Conservation (phyloP, 768 basidiomycete genomes). For the Amanita pallidorosea region DNA sequence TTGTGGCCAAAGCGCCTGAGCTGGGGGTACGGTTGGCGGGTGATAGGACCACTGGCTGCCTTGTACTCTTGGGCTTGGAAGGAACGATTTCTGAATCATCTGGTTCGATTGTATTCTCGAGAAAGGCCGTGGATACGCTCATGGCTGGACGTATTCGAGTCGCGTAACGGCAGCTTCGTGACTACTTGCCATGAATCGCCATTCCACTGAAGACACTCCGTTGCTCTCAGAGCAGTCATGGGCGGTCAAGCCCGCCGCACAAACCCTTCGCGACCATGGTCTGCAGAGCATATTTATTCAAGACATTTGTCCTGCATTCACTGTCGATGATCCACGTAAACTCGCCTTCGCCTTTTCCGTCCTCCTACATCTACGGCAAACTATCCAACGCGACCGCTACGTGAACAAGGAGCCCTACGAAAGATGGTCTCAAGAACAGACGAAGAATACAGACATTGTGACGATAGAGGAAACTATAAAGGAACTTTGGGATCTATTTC, state of each 20-base stretch:
- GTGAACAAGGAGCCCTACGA: slow-evolving; percentile 28
- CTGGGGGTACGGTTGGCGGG: slow-evolving; percentile 34
- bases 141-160: slow-evolving; percentile 22
- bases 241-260: slow-evolving; percentile 2
- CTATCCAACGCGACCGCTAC: slow-evolving; percentile 10
- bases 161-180: neutral
- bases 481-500: slow-evolving; percentile 30
- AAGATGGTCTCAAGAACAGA: slow-evolving; percentile 24
- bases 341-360: slow-evolving; percentile 11
- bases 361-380: slow-evolving; percentile 23
- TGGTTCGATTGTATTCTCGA: slow-evolving; percentile 78
- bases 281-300: slow-evolving; percentile 2
- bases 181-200: neutral
- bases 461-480: slow-evolving; percentile 23
- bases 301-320: slow-evolving; percentile 1
- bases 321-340: slow-evolving; percentile 2
- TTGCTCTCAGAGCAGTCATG: slow-evolving; percentile 3
- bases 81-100: slow-evolving; percentile 46
- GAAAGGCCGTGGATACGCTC: slow-evolving; percentile 53
- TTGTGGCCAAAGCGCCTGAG: slow-evolving; percentile 36
- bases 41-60: slow-evolving; percentile 43
- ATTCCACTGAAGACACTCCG: neutral
- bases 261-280: neutral
- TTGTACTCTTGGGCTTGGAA: slow-evolving; percentile 17
- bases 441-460: slow-evolving; percentile 14